Evolutionary conservation across 1,284 basidiomycete species (phyloP), one percentile per base, ranked within the genome.

Genomic region (Erythrobasidium hasegawianum): DNA sequence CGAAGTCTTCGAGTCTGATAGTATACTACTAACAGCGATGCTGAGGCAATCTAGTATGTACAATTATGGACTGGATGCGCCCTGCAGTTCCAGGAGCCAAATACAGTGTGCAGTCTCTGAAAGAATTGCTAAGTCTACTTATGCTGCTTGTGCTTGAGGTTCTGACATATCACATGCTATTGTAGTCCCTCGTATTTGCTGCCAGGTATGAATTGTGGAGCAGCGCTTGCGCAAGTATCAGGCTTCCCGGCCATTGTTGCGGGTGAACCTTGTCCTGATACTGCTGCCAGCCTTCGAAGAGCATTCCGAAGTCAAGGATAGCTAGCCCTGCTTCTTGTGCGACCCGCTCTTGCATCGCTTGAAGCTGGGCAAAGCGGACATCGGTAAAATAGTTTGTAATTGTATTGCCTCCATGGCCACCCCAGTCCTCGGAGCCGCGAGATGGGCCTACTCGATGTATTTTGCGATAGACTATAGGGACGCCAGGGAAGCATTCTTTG

Each of bases 371-470:
- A 22, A 73, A 68, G 16, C 73, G 67, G 16, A 72, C 60, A 60
- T 74, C 71, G 58, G 71, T 71, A 66, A 75, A 74, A 50, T 73
- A 75, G 59, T 73, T 74, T 49, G 56, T 62, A 22, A 75, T 74
- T 14, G 38, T 57, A 14, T 43, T 22, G 7, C 67, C 49, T 13
- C 61, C 41, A 24, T 29, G 13, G 18, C 29, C 29, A n/a, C 33
- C 33, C 33, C 52, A 58, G 70, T 68, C 69, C 27, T 68, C 64
- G n/a, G 69, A 70, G 7, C 67, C 70, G 1, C 67, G 65, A 3
- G 70, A 68, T 1, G 72, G 71, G 7, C 29, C 26, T 4, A 52
- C 27, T 2, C 72, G 67, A 50, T 75, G 74, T 47, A 72, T 60
- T 53, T 72, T 72, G 1, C 74, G 39, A 11, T 70, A 18, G 69